phyloP scores from a whole-genome alignment of 495 filamentous ascomycete genomes.

The Aspergillus incahuasiensis region DNA sequence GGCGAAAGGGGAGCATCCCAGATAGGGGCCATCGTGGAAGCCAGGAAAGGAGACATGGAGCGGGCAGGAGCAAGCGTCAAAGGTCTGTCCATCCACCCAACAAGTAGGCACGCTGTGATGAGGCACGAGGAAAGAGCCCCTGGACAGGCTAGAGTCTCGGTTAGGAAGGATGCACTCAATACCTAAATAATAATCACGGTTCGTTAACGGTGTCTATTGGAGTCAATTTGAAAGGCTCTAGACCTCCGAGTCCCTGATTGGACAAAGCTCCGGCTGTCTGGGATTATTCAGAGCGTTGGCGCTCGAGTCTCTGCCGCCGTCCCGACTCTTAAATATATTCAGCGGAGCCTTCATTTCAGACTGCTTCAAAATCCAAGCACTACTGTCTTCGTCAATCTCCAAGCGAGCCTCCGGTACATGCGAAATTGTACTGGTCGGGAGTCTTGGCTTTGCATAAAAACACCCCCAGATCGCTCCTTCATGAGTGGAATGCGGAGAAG shows the following conservation, averaged over 20 bases:
- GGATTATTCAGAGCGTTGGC: not conserved
- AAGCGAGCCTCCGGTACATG: too few relatives aligned
- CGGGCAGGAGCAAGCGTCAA: too few relatives aligned
- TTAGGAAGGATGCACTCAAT: not conserved
- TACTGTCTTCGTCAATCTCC: too few relatives aligned
- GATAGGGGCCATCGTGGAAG: too few relatives aligned
- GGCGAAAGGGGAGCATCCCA: not conserved
- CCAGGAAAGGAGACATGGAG: too few relatives aligned
- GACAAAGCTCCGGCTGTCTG: not conserved
- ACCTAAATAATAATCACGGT: too few relatives aligned
- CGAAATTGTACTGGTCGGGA: too few relatives aligned
- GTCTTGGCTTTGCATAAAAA: too few relatives aligned
- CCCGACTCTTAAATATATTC: not conserved
- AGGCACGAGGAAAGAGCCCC: not conserved
- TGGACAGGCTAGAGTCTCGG: not conserved
- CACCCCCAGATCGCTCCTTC: too few relatives aligned
- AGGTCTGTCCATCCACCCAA: too few relatives aligned
- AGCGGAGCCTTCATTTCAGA: not conserved
- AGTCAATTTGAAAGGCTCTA: not conserved
- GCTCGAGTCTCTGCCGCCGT: not conserved
- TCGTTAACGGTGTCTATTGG: not conserved
- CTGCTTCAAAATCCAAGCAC: not conserved
- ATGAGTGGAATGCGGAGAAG: not conserved
- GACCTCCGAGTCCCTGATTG: not conserved
- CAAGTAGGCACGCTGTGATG: not conserved